Conservation (phyloP, 1,284 basidiomycete species). For the Irpex sp. region DNA sequence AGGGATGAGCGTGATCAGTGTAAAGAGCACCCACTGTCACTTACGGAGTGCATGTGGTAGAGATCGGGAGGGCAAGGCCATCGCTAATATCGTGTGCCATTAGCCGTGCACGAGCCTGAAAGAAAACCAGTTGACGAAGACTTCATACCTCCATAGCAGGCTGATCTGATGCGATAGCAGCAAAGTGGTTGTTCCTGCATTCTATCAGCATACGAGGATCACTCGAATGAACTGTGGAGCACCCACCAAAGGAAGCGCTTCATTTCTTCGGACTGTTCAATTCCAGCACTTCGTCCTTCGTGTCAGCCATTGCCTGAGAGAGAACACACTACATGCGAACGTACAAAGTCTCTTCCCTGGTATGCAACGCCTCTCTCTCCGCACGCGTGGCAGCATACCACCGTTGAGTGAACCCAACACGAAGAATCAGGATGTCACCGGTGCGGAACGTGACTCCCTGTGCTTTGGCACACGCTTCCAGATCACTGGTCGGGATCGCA, state of each 20-base stretch:
- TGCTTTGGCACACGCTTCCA: conserved; percentile 58
- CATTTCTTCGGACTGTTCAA: conserved; percentile 71
- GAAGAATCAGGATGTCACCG: conserved; percentile 59
- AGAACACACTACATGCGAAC: neutral
- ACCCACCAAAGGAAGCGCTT: conserved; percentile 62
- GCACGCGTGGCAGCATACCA: neutral
- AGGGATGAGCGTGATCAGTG: neutral
- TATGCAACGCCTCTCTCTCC: conserved; percentile 3
- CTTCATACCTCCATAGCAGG: conserved; percentile 65
- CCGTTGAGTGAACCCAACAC: conserved; percentile 56
- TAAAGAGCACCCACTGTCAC: conserved; percentile 10
- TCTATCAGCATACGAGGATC: neutral
- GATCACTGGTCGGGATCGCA: conserved; percentile 49
- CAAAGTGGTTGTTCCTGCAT: conserved; percentile 73
- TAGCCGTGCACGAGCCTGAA: conserved; percentile 1
- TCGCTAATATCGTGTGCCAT: conserved; percentile 31
- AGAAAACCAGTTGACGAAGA: neutral
- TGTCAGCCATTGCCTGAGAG: conserved; percentile 3
- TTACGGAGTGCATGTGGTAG: conserved; percentile 54
- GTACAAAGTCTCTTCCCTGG: conserved; percentile 34
- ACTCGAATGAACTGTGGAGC: neutral
- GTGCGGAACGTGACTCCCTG: conserved; percentile 52
- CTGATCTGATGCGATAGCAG: conserved; percentile 70
- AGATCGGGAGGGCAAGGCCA: conserved; percentile 51
- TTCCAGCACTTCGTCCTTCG: conserved; percentile 49